phyloP scores from a whole-genome alignment of 2,329 filamentous ascomycete species.

The Diaporthe citrichinensis region DNA sequence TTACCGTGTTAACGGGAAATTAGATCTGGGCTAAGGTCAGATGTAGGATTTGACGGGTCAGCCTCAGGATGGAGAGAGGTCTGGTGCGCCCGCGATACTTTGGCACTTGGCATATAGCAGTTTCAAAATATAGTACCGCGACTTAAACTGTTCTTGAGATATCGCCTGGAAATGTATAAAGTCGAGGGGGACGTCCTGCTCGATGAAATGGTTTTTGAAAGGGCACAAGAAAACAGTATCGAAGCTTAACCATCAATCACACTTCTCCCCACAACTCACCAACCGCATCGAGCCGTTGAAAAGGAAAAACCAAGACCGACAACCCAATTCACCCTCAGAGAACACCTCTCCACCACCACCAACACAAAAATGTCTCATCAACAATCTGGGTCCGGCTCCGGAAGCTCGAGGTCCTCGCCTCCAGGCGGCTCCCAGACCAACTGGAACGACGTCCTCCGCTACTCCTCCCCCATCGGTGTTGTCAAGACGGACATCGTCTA shows the following conservation, averaged over 20 bases:
- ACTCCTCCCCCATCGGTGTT: constrained; percentile 48
- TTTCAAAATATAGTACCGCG: neutral
- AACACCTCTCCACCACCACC: neutral
- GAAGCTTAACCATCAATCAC: neutral
- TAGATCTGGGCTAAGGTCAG: neutral
- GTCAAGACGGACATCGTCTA: constrained; percentile 47
- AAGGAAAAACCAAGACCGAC: neutral
- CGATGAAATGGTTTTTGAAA: neutral
- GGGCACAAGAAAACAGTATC: neutral
- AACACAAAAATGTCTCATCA: constrained; percentile 16
- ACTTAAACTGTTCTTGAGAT: neutral
- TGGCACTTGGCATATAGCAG: neutral
- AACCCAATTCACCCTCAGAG: neutral
- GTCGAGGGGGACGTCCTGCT: too few species aligned
- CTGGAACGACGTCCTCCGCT: constrained; percentile 47
- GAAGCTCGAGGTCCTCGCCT: neutral
- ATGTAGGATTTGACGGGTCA: constrained; percentile 13
- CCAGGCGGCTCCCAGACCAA: constrained; percentile 37
- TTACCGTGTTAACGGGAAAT: neutral
- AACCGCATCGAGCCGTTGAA: too few species aligned
- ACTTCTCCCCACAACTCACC: neutral
- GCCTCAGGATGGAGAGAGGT: neutral
- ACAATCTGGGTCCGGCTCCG: constrained; percentile 8
- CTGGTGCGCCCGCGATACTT: neutral
- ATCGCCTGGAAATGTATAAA: neutral